A percentile compares a stretch with the other conserved stretches of the same genome.
Evolutionary conservation across 495 filamentous ascomycete species (phyloP).

Genomic region (Lasiosphaeria miniovina): DNA sequence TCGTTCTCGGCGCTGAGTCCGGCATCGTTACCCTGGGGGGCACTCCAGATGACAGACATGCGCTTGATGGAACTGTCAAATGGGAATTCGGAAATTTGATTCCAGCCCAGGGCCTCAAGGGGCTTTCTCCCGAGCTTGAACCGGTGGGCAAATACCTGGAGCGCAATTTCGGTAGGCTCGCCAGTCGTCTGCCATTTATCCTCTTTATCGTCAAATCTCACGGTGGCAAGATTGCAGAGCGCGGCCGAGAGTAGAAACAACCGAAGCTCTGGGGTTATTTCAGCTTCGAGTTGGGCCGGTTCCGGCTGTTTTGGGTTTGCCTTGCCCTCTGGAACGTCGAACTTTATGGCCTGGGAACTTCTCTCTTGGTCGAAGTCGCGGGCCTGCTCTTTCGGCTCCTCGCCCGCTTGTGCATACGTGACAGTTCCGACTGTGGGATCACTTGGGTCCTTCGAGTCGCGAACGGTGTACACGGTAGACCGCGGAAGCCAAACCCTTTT

Average conservation of each 20-base stretch:
- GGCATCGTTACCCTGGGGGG: conserved; percentile 25
- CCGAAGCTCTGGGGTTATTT: conserved; percentile 50
- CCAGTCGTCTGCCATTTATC: conserved; percentile 70
- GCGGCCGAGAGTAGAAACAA: conserved; percentile 67
- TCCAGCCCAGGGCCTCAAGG: conserved; percentile 53
- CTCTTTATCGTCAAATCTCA: conserved; percentile 55
- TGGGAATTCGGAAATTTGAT: conserved; percentile 69
- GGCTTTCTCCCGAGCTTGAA: conserved; percentile 60
- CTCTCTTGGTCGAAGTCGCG: conserved; percentile 51
- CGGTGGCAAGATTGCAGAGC: conserved; percentile 73
- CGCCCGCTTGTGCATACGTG: conserved; percentile 23
- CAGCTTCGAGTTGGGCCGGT: conserved; percentile 25
- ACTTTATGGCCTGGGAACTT: conserved; percentile 51
- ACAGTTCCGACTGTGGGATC: conserved; percentile 55
- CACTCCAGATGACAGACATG: conserved; percentile 74
- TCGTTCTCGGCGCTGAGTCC: conserved; percentile 33
- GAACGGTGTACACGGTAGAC: conserved; percentile 53
- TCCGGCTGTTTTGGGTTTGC: conserved; percentile 20
- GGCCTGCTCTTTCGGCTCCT: conserved; percentile 28
- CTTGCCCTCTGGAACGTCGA: conserved; percentile 50
- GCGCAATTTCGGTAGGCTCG: conserved; percentile 80
- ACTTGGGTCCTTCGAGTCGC: conserved; percentile 55
- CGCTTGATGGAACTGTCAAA: conserved; percentile 81
- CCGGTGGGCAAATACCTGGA: conserved; percentile 74
- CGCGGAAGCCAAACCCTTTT: conserved; percentile 77